These are phyloP conservation scores for Colletotrichum destructivum DNA, from an alignment of 2,329 filamentous ascomycete genomes.

Conservation along the genomic window DNA sequence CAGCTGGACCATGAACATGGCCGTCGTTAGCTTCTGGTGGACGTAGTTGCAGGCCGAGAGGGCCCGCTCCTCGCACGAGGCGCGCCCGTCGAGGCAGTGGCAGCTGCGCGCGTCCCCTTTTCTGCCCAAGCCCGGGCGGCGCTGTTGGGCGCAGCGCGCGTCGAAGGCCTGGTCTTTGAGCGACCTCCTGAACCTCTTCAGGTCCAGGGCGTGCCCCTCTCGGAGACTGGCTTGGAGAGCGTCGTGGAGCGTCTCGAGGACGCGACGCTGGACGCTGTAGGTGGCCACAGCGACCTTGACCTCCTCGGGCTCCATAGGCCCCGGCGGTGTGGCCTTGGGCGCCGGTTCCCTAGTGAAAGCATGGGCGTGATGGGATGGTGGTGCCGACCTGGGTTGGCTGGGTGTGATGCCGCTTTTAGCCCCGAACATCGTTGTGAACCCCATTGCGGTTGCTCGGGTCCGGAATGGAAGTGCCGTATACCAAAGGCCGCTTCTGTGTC, in stretches of 20 bases:
- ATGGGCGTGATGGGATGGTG: background rate
- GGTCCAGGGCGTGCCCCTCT: background rate
- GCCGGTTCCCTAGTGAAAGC: background rate
- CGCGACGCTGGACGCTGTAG: constrained; percentile 1
- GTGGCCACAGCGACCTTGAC: background rate
- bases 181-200: background rate
- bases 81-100: too few species aligned
- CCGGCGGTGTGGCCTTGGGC: background rate
- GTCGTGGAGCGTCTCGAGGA: background rate
- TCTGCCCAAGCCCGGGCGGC: background rate
- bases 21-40: background rate
- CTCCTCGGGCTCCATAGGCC: background rate
- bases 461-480: background rate
- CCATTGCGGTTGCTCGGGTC: background rate
- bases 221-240: background rate
- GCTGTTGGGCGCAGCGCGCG: too few species aligned
- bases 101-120: too few species aligned
- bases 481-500: background rate
- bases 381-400: background rate
- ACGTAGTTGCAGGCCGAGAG: background rate
- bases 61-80: background rate
- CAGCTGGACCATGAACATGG: background rate
- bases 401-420: background rate
- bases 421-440: background rate
- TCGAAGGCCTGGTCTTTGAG: background rate